Evolutionary conservation across 306 rosid species (phyloP), one percentile per base, ranked within the genome.

Genomic region (Bauhinia variegata): DNA sequence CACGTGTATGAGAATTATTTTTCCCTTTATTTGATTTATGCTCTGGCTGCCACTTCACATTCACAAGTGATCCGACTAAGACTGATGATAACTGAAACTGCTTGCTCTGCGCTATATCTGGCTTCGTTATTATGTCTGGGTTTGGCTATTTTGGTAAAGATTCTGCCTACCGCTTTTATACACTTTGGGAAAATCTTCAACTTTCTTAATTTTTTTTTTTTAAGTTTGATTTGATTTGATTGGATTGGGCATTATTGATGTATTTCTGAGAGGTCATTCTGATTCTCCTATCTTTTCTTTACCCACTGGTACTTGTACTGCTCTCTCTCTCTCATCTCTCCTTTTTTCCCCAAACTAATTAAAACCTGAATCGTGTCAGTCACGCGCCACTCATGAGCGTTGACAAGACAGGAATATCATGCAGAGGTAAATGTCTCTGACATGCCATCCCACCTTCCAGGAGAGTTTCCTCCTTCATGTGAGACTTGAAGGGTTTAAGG

Each of bases 191-290:
- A 7, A 1, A 4, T 32, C 23, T 60, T 8, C 5, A 9, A 49
- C 11, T 30, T 16, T 55, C 0, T 11, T 6, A 0, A n/a, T n/a
- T n/a, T 41, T 12, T 8, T 54, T 39, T 39, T 56, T 70, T 32
- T 49, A 5, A 8, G 39, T 68, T 39, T 59, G 79, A 81, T 61
- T n/a, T n/a, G n/a, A n/a, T n/a, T 78, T 79, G 83, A 82, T 81
- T 51, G 56, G 84, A 71, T 81, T 51, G 56, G 84, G 68, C 88
- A 5, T 44, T 32, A 33, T 34, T 76, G 78, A 70, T 73, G 67
- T 33, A 46, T 30, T 47, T 59, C 72, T 71, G 80, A 72, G 74
- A 61, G 33, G 73, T 75, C 75, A 77, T 70, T 75, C 71, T 57
- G 73, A 51, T 53, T 50, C 70, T 50, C 43, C 44, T 49, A 59